phyloP scores from a whole-genome alignment of 371 early-diverging fungal genomes.

The Mucor velutinosus region DNA sequence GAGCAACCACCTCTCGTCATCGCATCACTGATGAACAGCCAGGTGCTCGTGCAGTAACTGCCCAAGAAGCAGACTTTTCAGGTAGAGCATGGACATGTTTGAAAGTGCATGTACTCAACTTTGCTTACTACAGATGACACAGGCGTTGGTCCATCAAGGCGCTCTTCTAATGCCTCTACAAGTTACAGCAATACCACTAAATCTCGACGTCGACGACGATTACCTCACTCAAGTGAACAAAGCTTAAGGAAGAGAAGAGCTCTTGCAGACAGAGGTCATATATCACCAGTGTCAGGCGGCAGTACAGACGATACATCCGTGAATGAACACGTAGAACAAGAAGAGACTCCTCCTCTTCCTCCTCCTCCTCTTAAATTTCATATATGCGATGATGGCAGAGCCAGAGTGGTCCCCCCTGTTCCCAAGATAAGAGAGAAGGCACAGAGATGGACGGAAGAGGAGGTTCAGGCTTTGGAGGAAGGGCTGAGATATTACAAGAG shows the following conservation, averaged over 20 bases:
- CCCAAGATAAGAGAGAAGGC: not conserved
- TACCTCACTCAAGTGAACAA: not conserved
- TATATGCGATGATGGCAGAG: too few relatives aligned
- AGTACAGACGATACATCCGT: too few relatives aligned
- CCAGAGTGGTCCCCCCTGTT: not conserved
- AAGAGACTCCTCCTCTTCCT: too few relatives aligned
- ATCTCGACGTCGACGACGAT: too few relatives aligned
- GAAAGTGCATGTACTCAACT: not conserved
- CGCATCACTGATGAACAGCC: not conserved
- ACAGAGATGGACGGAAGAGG: not conserved
- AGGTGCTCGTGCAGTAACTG: not conserved
- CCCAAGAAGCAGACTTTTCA: not conserved
- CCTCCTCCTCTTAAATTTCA: too few relatives aligned
- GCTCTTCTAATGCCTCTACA: not conserved
- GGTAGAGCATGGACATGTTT: not conserved
- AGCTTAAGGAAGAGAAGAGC: not conserved
- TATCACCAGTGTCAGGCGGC: too few relatives aligned
- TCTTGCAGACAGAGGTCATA: too few relatives aligned
- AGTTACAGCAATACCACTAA: too few relatives aligned
- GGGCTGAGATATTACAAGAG: not conserved
- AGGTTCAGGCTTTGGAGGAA: not conserved
- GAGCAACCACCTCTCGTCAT: not conserved
- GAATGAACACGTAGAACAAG: too few relatives aligned
- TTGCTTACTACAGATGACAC: not conserved
- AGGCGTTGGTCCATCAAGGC: not conserved